Percentiles rank a stretch among this genome's conserved stretches.
phyloP scores from a whole-genome alignment of 495 filamentous ascomycete species.

The Xylaria telfairii region DNA sequence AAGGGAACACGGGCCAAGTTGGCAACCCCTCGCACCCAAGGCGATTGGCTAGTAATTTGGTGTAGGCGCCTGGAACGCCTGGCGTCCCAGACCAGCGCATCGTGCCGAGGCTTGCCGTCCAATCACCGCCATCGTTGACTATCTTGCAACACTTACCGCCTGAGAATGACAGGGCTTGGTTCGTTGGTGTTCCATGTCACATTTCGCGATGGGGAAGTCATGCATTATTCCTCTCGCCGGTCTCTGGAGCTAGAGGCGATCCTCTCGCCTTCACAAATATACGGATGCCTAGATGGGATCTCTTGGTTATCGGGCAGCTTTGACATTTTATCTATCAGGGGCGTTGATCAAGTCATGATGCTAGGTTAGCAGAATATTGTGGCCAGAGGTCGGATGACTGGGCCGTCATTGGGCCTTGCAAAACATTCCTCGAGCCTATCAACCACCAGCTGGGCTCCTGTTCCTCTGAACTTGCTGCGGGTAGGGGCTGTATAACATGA shows the following conservation, averaged over 20 bases:
- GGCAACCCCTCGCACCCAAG: neutral
- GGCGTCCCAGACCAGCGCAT: slow-evolving; percentile 43
- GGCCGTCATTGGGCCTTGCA: neutral
- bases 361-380: slow-evolving; percentile 3
- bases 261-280: slow-evolving; percentile 6
- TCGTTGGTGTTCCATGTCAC: slow-evolving; percentile 44
- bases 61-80: slow-evolving; percentile 54
- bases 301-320: slow-evolving; percentile 15
- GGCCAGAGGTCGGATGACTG: slow-evolving; percentile 19
- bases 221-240: slow-evolving; percentile 37
- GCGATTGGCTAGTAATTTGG: slow-evolving; percentile 22
- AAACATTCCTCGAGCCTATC: slow-evolving; percentile 5
- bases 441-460: neutral
- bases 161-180: slow-evolving; percentile 46
- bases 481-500: slow-evolving; percentile 7
- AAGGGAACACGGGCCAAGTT: neutral
- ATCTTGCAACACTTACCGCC: slow-evolving; percentile 52
- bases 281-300: neutral
- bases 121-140: slow-evolving; percentile 43
- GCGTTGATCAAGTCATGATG: slow-evolving; percentile 12
- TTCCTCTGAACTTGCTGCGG: slow-evolving; percentile 11
- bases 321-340: slow-evolving; percentile 13
- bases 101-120: slow-evolving; percentile 39
- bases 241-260: neutral
- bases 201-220: slow-evolving; percentile 36